Conservation (phyloP, 179 eudicot species). For the Silene coronaria region DNA sequence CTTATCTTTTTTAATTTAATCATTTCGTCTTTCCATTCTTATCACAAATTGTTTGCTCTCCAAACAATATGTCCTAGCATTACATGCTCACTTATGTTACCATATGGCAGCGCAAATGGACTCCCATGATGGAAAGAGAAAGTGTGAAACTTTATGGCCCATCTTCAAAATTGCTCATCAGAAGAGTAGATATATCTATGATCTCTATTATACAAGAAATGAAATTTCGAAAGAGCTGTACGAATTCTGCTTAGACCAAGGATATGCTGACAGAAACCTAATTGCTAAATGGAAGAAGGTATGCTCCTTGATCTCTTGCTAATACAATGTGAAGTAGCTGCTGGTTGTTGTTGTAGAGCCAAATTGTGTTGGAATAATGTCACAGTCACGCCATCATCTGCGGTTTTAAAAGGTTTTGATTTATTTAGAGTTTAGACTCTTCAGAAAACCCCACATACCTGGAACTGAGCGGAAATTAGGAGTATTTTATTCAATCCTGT, state of each 20-base stretch:
- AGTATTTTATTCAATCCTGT: no score
- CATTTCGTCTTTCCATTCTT: background rate
- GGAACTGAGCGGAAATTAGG: no score
- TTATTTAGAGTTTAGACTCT: no score
- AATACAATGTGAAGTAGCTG: background rate
- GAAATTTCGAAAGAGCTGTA: constrained; percentile 40
- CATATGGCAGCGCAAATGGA: constrained; percentile 36
- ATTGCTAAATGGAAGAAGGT: constrained; percentile 56
- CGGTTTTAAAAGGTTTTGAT: no score
- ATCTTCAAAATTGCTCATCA: constrained; percentile 44
- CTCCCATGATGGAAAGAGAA: constrained; percentile 43
- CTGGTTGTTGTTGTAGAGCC: background rate
- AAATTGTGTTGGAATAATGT: background rate
- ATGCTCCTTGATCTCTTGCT: background rate
- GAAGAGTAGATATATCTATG: constrained; percentile 41
- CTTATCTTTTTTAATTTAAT: background rate
- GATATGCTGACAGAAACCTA: constrained; percentile 40
- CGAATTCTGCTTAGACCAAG: constrained; percentile 47
- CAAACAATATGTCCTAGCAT: no score
- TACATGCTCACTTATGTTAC: background rate
- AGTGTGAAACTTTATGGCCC: constrained; percentile 47
- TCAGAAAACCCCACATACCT: no score
- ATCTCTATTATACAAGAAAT: constrained; percentile 35
- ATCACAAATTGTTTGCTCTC: background rate
- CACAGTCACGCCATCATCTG: background rate